A percentile compares a stretch with the other conserved stretches of the same genome.
These are phyloP conservation scores for Lindgomyces ingoldianus DNA, from an alignment of 495 filamentous ascomycete genomes.

Conservation along the genomic window DNA sequence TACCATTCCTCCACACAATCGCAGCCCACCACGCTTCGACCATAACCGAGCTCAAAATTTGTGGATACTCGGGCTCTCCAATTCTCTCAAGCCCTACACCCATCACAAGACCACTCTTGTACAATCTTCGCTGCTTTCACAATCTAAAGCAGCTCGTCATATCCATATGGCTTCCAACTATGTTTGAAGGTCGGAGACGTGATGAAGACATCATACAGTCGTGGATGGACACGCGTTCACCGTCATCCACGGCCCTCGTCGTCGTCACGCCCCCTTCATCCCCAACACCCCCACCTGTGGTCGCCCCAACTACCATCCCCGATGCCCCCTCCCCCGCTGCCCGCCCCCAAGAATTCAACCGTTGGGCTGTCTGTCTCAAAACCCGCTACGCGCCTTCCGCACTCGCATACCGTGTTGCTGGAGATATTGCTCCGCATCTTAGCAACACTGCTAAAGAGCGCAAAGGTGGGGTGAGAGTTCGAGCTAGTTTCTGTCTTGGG, in stretches of 20 bases:
- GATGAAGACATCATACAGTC: conserved; percentile 42
- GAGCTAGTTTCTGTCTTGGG: conserved; percentile 43
- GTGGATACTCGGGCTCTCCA: conserved; percentile 40
- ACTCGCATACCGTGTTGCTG: conserved; percentile 37
- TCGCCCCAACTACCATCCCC: conserved; percentile 23
- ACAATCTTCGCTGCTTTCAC: conserved; percentile 40
- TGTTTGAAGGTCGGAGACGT: conserved; percentile 30
- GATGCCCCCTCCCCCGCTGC: not conserved
- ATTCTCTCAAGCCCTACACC: conserved; percentile 33
- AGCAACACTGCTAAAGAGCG: conserved; percentile 38
- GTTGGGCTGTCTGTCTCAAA: conserved; percentile 37
- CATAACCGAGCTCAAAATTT: conserved; percentile 43
- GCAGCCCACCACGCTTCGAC: conserved; percentile 37
- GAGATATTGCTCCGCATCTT: conserved; percentile 36
- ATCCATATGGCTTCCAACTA: conserved; percentile 38
- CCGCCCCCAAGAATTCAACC: conserved; percentile 26
- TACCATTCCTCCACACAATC: conserved; percentile 42
- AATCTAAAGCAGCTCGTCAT: conserved; percentile 39
- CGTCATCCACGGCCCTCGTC: conserved; percentile 35
- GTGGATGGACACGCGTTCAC: conserved; percentile 40
- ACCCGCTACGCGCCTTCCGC: conserved; percentile 36
- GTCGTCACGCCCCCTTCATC: conserved; percentile 22
- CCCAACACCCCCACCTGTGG: conserved; percentile 6
- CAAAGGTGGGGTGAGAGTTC: conserved; percentile 39
- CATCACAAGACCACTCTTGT: conserved; percentile 38